Evolutionary conservation across 345 rosid species (phyloP).

Genomic region (Gossypium bickii): DNA sequence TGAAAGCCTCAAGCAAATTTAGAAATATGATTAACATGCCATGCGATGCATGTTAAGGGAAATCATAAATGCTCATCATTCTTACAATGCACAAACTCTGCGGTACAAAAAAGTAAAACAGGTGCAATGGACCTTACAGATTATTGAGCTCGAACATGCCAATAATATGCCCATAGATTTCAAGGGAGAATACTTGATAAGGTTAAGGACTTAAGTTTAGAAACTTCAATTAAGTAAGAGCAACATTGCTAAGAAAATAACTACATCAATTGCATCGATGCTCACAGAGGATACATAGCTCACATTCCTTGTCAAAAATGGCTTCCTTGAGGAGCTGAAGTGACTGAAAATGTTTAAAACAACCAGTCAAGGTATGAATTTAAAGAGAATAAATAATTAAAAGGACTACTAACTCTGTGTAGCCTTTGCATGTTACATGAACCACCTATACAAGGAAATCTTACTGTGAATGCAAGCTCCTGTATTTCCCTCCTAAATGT

Average conservation of each 20-base stretch:
- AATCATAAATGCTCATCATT: background rate
- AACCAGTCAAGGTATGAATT: constrained; percentile 14
- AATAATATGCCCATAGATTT: constrained; percentile 79
- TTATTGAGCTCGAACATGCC: constrained; percentile 98
- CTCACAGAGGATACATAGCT: constrained; percentile 62
- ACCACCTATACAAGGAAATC: constrained; percentile 15
- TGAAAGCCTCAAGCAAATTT: constrained; percentile 13
- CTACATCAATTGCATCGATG: constrained; percentile 3
- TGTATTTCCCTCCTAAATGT: constrained; percentile 69
- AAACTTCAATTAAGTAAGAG: constrained; percentile 1
- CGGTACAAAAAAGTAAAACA: background rate
- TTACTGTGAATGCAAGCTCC: constrained; percentile 71
- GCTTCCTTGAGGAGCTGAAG: constrained; percentile 75
- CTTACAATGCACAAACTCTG: constrained; percentile 1
- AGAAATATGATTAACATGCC: constrained; percentile 3
- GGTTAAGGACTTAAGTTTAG: constrained; percentile 47
- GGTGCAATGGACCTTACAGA: constrained; percentile 52
- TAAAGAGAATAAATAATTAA: background rate
- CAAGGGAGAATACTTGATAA: constrained; percentile 74
- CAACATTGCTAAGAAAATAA: background rate
- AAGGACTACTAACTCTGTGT: constrained; percentile 6
- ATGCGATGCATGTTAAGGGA: background rate
- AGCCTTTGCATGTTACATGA: background rate
- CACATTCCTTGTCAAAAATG: constrained; percentile 75
- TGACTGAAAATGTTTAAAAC: constrained; percentile 45